Percentiles rank a stretch among this genome's conserved stretches.
Conservation (phyloP, 2,329 filamentous ascomycete genomes). For the Hysterium pulicare region DNA sequence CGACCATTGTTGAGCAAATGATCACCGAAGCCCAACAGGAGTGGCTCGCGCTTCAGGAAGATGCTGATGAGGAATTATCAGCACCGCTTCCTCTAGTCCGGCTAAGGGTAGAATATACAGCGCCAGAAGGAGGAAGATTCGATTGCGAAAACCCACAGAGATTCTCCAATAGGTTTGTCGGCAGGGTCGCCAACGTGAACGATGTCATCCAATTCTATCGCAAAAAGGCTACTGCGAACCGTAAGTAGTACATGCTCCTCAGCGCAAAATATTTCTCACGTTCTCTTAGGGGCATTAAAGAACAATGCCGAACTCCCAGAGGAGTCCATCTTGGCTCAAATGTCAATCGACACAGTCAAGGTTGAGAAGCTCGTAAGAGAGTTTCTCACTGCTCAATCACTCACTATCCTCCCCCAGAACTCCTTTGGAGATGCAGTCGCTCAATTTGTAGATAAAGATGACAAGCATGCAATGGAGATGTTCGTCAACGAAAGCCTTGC, state of each 20-base stretch:
- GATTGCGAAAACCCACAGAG: conserved; percentile 94
- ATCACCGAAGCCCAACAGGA: conserved; percentile 79
- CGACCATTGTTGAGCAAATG: conserved; percentile 75
- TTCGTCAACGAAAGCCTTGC: conserved; percentile 46
- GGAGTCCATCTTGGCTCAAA: conserved; percentile 57
- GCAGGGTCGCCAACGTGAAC: conserved; percentile 88
- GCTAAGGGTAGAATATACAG: conserved; percentile 84
- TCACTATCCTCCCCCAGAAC: conserved; percentile 90
- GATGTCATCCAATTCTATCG: conserved; percentile 92
- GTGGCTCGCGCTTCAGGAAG: conserved; percentile 75
- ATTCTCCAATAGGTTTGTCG: conserved; percentile 87
- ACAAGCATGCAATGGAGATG: conserved; percentile 77
- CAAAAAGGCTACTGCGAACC: conserved; percentile 64
- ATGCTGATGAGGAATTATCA: conserved; percentile 53
- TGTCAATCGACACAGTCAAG: conserved; percentile 72
- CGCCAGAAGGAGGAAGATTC: conserved; percentile 79
- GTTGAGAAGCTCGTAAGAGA: conserved; percentile 87
- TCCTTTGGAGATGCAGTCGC: conserved; percentile 89
- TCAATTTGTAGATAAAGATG: conserved; percentile 91
- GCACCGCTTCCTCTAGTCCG: conserved; percentile 80
- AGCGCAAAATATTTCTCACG: background rate
- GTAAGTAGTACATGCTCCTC: conserved; percentile 10
- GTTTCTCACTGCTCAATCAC: conserved; percentile 79
- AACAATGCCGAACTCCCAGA: conserved; percentile 60
- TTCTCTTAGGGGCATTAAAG: conserved; percentile 40